A percentile compares a stretch with the other conserved stretches of the same genome.
phyloP scores from a whole-genome alignment of 2,329 filamentous ascomycete genomes.

The Diaporthe sp. region DNA sequence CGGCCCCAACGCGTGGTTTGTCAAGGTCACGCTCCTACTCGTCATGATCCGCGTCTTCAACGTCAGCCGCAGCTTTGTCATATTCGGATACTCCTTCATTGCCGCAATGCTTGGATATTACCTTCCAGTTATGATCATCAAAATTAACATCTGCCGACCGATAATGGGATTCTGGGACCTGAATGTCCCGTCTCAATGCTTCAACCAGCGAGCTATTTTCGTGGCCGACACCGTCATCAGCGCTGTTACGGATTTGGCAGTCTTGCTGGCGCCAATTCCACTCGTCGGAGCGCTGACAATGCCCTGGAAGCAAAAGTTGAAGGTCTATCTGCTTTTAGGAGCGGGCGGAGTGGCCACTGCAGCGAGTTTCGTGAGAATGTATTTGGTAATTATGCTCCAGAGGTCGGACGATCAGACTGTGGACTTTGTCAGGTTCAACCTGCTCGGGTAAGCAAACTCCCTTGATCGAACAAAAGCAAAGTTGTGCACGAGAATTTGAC shows the following conservation, averaged over 20 bases:
- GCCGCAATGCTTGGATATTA: constrained; percentile 23
- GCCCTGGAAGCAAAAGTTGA: constrained; percentile 14
- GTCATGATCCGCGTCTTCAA: constrained; percentile 27
- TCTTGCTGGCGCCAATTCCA: constrained; percentile 23
- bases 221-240: constrained; percentile 27
- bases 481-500: not conserved
- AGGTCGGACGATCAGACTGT: constrained; percentile 27
- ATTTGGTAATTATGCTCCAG: constrained; percentile 28
- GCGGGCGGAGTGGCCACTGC: constrained; percentile 24
- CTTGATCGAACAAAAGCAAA: not conserved
- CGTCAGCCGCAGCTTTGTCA: not conserved
- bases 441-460: constrained; percentile 18
- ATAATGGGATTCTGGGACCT: constrained; percentile 27
- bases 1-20: constrained; percentile 27
- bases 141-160: constrained; percentile 23
- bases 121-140: constrained; percentile 24
- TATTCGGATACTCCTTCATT: constrained; percentile 25
- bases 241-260: constrained; percentile 16
- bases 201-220: constrained; percentile 24
- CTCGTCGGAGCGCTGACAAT: not conserved
- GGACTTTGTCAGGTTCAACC: constrained; percentile 30
- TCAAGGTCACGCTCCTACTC: constrained; percentile 23
- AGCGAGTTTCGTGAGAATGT: constrained; percentile 26
- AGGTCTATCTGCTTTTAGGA: constrained; percentile 17
- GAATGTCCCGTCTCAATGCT: not conserved